These are phyloP conservation scores for Wallacemonas rigidus DNA, from an alignment of 208 protist species.

Conservation along the genomic window DNA sequence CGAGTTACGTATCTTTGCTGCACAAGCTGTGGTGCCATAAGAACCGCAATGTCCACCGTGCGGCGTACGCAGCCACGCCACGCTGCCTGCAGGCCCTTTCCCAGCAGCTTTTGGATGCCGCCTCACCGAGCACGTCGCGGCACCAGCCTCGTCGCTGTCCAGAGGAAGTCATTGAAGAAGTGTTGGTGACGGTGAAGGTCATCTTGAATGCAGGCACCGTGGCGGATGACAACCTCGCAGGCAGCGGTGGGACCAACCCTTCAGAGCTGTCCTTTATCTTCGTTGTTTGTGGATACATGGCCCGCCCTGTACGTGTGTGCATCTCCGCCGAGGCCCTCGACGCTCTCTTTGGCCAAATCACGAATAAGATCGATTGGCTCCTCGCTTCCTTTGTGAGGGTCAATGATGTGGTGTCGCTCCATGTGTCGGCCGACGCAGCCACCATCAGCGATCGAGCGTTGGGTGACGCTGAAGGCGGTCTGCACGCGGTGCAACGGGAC, in stretches of 20 bases:
- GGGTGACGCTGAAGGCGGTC: too few species aligned
- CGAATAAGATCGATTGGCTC: slow-evolving; percentile 21
- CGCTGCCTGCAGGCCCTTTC: slow-evolving; percentile 43
- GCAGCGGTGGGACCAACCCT: background rate
- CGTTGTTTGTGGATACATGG: slow-evolving; percentile 35
- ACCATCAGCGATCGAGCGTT: too few species aligned
- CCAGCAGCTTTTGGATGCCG: background rate
- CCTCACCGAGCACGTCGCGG: background rate
- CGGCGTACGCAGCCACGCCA: slow-evolving; percentile 34
- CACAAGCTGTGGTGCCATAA: slow-evolving; percentile 46
- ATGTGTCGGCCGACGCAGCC: background rate
- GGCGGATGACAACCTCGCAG: background rate
- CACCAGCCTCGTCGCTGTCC: background rate
- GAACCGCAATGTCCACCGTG: slow-evolving; percentile 54
- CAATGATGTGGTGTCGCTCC: background rate
- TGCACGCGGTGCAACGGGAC: too few species aligned
- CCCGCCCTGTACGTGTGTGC: slow-evolving; percentile 25
- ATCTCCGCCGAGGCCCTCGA: slow-evolving; percentile 18
- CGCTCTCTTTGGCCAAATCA: slow-evolving; percentile 22
- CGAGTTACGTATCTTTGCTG: slow-evolving; percentile 27
- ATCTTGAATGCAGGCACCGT: background rate
- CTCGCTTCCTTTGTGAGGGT: slow-evolving; percentile 13
- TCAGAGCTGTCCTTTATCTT: slow-evolving; percentile 34
- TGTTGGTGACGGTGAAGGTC: slow-evolving; percentile 20
- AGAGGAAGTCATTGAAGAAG: slow-evolving; percentile 14